phyloP scores from a whole-genome alignment of 2,329 filamentous ascomycete species.

The Exophiala phaeomuriformis region DNA sequence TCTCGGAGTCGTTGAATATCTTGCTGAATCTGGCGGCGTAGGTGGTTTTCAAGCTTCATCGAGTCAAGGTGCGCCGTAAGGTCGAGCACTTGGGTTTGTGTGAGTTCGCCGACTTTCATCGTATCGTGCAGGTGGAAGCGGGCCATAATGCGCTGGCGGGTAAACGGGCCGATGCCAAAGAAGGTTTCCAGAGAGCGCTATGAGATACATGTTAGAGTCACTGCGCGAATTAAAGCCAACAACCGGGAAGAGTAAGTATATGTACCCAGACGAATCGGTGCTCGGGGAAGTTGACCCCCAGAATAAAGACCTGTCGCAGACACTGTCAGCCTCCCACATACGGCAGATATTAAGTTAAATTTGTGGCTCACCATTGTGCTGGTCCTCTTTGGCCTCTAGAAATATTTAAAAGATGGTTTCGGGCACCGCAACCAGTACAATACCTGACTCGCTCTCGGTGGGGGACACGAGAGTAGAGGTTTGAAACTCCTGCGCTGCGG shows the following conservation, averaged over 20 bases:
- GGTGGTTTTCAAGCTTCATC: conserved; percentile 91
- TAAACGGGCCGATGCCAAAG: conserved; percentile 71
- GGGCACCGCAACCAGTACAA: too few species aligned
- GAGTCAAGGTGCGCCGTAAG: conserved; percentile 77
- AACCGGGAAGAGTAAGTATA: conserved; percentile 3
- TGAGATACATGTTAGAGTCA: conserved; percentile 14
- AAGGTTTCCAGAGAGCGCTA: conserved; percentile 63
- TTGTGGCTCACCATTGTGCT: conserved; percentile 7
- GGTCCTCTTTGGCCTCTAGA: conserved; percentile 1
- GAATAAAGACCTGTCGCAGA: conserved; percentile 63
- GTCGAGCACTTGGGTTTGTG: conserved; percentile 68
- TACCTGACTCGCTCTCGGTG: neutral
- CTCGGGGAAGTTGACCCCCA: conserved; percentile 81
- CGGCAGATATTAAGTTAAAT: neutral
- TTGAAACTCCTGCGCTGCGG: too few species aligned
- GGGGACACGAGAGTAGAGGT: too few species aligned
- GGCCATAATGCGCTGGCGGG: conserved; percentile 70
- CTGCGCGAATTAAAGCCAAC: neutral
- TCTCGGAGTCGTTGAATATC: conserved; percentile 83
- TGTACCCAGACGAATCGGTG: conserved; percentile 71
- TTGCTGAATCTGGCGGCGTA: conserved; percentile 67
- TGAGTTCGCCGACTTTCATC: conserved; percentile 67
- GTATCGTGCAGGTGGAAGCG: conserved; percentile 81
- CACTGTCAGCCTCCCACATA: neutral
- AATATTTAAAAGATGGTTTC: neutral